Evolutionary conservation across 768 basidiomycete genomes (phyloP).

Genomic region (Lyophyllum atratum): DNA sequence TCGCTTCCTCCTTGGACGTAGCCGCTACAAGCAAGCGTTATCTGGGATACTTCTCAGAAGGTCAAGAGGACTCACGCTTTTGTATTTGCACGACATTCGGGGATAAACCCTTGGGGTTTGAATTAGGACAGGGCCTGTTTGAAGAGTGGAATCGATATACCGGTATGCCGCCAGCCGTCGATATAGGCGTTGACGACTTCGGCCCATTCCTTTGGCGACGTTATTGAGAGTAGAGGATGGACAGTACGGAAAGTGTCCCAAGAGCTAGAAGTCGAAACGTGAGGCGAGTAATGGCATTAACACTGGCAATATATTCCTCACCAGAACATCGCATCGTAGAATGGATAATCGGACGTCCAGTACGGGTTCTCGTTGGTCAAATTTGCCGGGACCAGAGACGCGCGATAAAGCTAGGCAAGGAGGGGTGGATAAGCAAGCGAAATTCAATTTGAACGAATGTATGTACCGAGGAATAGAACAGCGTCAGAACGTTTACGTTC

Average conservation of each 20-base stretch:
- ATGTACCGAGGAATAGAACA: constrained; percentile 49
- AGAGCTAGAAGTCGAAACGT: constrained; percentile 32
- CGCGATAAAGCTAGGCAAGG: constrained; percentile 43
- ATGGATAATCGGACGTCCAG: constrained; percentile 47
- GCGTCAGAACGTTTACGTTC: constrained; percentile 41
- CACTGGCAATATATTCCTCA: constrained; percentile 12
- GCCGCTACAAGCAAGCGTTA: constrained; percentile 30
- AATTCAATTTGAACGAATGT: background rate
- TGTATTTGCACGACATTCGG: constrained; percentile 52
- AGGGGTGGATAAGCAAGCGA: background rate
- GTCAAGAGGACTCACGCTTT: constrained; percentile 36
- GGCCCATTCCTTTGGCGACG: constrained; percentile 46
- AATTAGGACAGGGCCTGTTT: background rate
- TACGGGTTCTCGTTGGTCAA: constrained; percentile 52
- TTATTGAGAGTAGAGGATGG: constrained; percentile 48
- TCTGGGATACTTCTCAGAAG: background rate
- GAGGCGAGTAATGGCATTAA: background rate
- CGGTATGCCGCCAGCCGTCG: constrained; percentile 52
- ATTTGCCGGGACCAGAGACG: constrained; percentile 52
- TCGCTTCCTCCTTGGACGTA: constrained; percentile 53
- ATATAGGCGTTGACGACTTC: constrained; percentile 50
- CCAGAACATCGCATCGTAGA: constrained; percentile 56
- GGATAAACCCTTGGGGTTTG: constrained; percentile 39
- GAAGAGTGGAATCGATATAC: constrained; percentile 18
- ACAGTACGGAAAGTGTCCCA: constrained; percentile 59